Conservation (phyloP, 2,329 filamentous ascomycete genomes). For the Epichloe bromicola region DNA sequence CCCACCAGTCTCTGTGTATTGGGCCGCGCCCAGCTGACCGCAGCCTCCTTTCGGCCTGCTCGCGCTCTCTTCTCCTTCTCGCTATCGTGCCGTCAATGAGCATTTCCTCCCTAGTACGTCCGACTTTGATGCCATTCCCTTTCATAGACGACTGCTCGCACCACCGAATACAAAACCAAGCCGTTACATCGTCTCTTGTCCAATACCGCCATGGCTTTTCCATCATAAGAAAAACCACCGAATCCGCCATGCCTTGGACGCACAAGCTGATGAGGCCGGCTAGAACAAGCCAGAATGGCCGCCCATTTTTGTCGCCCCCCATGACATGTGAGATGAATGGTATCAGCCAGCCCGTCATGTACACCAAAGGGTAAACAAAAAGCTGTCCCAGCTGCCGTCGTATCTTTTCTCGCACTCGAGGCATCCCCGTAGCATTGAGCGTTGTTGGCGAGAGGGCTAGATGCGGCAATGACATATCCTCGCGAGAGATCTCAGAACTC, state of each 20-base stretch:
- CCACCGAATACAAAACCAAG: not conserved
- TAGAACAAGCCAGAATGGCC: constrained; percentile 44
- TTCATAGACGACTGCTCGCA: constrained; percentile 1
- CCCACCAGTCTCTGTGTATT: constrained; percentile 18
- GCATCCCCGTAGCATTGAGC: constrained; percentile 16
- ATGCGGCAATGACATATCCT: constrained; percentile 6
- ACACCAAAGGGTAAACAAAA: constrained; percentile 65
- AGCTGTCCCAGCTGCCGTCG: constrained; percentile 56
- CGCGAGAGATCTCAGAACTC: constrained; percentile 3
- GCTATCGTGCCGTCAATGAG: constrained; percentile 35
- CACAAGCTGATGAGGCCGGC: constrained; percentile 45
- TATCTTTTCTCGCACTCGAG: constrained; percentile 39
- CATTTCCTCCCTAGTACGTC: constrained; percentile 40
- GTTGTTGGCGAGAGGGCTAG: constrained; percentile 9
- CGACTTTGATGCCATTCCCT: constrained; percentile 15
- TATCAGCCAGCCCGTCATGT: constrained; percentile 58
- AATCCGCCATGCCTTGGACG: constrained; percentile 55
- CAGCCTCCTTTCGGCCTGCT: constrained; percentile 25
- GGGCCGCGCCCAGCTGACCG: constrained; percentile 7
- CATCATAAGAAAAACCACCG: constrained; percentile 51
- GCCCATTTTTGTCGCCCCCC: constrained; percentile 13
- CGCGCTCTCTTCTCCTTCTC: constrained; percentile 33
- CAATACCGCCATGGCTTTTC: constrained; percentile 53
- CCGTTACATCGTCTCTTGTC: constrained; percentile 4
- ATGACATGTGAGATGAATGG: constrained; percentile 55